These are phyloP conservation scores for Arthromyces matolae DNA, from an alignment of 768 basidiomycete genomes.

Conservation along the genomic window DNA sequence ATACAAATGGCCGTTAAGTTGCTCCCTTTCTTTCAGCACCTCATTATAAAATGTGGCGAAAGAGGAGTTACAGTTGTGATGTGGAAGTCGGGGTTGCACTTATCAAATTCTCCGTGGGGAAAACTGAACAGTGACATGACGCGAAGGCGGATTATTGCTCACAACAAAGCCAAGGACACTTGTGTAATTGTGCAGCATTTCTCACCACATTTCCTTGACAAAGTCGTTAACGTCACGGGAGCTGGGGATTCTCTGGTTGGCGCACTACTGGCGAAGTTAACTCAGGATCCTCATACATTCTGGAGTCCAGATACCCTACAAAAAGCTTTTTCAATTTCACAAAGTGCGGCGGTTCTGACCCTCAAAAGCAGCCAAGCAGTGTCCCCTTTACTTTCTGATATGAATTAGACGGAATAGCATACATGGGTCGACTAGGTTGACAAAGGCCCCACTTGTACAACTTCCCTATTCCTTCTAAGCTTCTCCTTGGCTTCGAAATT, in stretches of 20 bases:
- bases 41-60: slow-evolving; percentile 83
- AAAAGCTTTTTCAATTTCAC: slow-evolving; percentile 49
- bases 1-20: slow-evolving; percentile 79
- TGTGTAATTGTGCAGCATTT: slow-evolving; percentile 70
- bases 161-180: slow-evolving; percentile 39
- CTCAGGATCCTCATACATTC: slow-evolving; percentile 41
- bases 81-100: slow-evolving; percentile 39
- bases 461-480: slow-evolving; percentile 45
- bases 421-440: too few species aligned
- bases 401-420: slow-evolving; percentile 6
- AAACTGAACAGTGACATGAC: slow-evolving; percentile 42
- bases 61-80: slow-evolving; percentile 63
- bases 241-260: slow-evolving; percentile 45
- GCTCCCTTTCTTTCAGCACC: slow-evolving; percentile 78
- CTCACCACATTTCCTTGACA: slow-evolving; percentile 46
- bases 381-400: slow-evolving; percentile 54
- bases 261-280: slow-evolving; percentile 67
- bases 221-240: slow-evolving; percentile 75
- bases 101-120: slow-evolving; percentile 47
- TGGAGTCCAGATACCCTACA: slow-evolving; percentile 42
- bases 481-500: slow-evolving; percentile 44
- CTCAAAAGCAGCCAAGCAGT: slow-evolving; percentile 58
- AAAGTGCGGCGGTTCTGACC: slow-evolving; percentile 60
- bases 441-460: slow-evolving; percentile 61
- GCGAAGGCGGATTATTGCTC: slow-evolving; percentile 49